Conservation (phyloP, 257 asterid species). For the Ehretia macrophylla region DNA sequence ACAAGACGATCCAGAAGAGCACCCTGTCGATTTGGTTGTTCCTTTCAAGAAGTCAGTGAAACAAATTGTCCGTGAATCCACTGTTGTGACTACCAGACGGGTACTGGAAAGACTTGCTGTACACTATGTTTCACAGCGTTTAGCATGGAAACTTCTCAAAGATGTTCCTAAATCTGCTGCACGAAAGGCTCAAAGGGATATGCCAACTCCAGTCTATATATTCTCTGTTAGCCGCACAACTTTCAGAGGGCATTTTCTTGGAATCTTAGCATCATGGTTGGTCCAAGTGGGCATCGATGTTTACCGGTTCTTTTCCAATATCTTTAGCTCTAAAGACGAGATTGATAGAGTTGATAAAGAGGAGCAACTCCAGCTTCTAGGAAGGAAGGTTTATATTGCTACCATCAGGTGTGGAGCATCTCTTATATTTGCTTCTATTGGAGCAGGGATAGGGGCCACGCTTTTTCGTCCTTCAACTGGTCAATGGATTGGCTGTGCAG, state of each 20-base stretch:
- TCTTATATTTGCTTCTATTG: conserved; percentile 74
- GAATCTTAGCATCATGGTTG: conserved; percentile 82
- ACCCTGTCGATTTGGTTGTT: conserved; percentile 52
- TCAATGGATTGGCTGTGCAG: conserved; percentile 89
- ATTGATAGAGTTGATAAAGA: conserved; percentile 24
- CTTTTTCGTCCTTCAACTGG: conserved; percentile 71
- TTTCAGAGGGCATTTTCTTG: conserved; percentile 81
- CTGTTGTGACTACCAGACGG: conserved; percentile 75
- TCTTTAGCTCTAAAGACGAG: conserved; percentile 33
- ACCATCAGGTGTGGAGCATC: conserved; percentile 65
- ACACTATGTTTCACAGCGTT: conserved; percentile 70
- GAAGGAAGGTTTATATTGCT: conserved; percentile 45
- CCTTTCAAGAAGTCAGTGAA: conserved; percentile 89
- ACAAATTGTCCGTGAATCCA: conserved; percentile 83
- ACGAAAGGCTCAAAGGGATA: conserved; percentile 76
- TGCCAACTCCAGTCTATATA: conserved; percentile 50
- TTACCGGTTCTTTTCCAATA: conserved; percentile 46
- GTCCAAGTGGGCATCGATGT: conserved; percentile 76
- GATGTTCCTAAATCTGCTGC: conserved; percentile 86
- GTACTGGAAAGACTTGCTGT: conserved; percentile 81
- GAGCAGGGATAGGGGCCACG: conserved; percentile 80
- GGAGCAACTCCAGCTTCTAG: conserved; percentile 38
- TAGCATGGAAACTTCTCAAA: conserved; percentile 98
- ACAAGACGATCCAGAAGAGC: conserved; percentile 43
- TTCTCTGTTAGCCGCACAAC: conserved; percentile 68